Conservation (phyloP, 2,329 filamentous ascomycete species). For the Colletotrichum salicis region DNA sequence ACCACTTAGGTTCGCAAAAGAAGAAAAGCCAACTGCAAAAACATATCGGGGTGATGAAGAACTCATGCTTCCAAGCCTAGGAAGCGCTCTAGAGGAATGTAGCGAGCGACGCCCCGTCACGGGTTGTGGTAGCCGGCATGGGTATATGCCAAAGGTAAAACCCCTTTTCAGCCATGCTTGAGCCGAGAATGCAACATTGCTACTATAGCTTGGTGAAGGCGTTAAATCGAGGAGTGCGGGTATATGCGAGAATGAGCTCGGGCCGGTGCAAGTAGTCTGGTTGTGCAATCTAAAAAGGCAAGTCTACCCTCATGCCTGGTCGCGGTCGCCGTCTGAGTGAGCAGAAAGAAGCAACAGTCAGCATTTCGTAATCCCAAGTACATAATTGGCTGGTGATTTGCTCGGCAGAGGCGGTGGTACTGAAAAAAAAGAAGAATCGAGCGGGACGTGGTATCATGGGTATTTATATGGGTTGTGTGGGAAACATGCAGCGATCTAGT, state of each 20-base stretch:
- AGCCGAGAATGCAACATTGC: slow-evolving; percentile 7
- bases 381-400: slow-evolving; percentile 10
- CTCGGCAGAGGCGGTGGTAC: slow-evolving; percentile 6
- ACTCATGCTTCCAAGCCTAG: slow-evolving; percentile 22
- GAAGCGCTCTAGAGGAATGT: background rate
- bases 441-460: slow-evolving; percentile 24
- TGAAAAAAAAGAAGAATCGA: background rate
- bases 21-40: slow-evolving; percentile 23
- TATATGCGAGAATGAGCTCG: slow-evolving; percentile 27
- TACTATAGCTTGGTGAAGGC: background rate
- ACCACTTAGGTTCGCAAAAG: slow-evolving; percentile 19
- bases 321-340: slow-evolving; percentile 50
- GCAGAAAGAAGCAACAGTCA: slow-evolving; percentile 34
- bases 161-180: background rate
- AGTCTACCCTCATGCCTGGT: slow-evolving; percentile 41
- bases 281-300: slow-evolving; percentile 23
- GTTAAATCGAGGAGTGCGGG: slow-evolving; percentile 29
- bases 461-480: slow-evolving; percentile 19
- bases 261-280: slow-evolving; percentile 21
- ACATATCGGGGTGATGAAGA: slow-evolving; percentile 6
- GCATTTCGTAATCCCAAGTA: slow-evolving; percentile 29
- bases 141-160: background rate
- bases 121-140: slow-evolving; percentile 6
- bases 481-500: slow-evolving; percentile 20
- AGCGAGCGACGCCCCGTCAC: slow-evolving; percentile 24